Base-by-base conservation (phyloP, 768 basidiomycete genomes). In the Calvatia gigantea region DNA sequence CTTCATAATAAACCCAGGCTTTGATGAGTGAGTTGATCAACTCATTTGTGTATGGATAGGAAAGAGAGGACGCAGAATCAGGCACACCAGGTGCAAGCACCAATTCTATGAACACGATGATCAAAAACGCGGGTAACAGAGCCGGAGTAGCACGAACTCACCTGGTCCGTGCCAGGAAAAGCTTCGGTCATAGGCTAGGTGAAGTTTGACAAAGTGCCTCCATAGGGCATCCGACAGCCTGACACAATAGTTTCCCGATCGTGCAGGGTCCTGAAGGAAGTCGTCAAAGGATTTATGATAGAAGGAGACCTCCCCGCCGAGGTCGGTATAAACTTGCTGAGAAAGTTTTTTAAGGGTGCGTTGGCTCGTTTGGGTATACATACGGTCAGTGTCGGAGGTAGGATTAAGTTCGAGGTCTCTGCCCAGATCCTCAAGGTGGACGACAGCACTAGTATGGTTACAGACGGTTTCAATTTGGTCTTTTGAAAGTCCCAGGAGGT, bases 271-370 rank as follows among this genome's bases (percentile, higher is more conserved):
- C 3, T 8, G 6, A 11, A 52, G 51, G 6, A 42, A 52, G 27
- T 52, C 38, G 39, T 14, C 29, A 32, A 52, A 52, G 5, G 51
- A 52, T 31, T 52, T 52, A 12, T 52, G 51, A 23, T 52, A 52
- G n/a, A 52, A 52, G 2, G 25, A n/a, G 14, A 52, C 21, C 15
- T 27, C 17, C 6, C 39, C 38, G 31, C 51, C 51, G 9, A 52
- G 51, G 5, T 27, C 25, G 8, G 19, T 5, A 21, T 14, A 12
- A 15, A 51, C 50, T 8, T 15, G 21, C 17, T 12, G 19, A 4
- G 28, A 14, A 4, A 52, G 21, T 2, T 15, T 12, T 11, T 21
- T 21, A 29, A 41, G 7, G 2, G 27, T 4, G 6, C 9, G 23
- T 25, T n/a, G 38, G 11, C 6, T 28, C 14, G 15, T 3, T 15